Conservation (phyloP, 2,329 filamentous ascomycete species). For the Microdochium nivale region DNA sequence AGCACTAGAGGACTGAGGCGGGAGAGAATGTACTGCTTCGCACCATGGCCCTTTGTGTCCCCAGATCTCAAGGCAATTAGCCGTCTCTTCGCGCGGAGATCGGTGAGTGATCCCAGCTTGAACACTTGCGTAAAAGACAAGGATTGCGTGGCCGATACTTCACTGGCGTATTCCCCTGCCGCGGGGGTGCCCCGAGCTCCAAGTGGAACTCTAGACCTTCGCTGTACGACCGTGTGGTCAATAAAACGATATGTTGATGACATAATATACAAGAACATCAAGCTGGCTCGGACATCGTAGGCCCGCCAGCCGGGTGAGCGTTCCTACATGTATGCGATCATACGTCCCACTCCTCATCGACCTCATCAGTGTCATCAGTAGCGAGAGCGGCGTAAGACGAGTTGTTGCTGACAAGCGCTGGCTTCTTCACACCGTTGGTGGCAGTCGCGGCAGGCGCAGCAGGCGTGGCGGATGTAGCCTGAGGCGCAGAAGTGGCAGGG, state of each 20-base stretch:
- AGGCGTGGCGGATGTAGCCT: constrained; percentile 9
- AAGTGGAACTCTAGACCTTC: too few species aligned
- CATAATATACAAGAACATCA: background rate
- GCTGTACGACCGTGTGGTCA: too few species aligned
- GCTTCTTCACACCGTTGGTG: constrained; percentile 18
- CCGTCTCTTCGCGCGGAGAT: too few species aligned
- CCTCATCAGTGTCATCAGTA: constrained; percentile 19
- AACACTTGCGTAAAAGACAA: too few species aligned
- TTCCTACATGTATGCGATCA: constrained; percentile 7
- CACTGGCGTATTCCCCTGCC: too few species aligned
- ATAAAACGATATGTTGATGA: background rate
- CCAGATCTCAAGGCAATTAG: too few species aligned
- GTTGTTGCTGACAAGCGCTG: constrained; percentile 18
- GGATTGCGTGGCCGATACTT: too few species aligned
- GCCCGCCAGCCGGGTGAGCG: background rate
- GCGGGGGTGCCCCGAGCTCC: too few species aligned
- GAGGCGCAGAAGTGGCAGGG: constrained; percentile 25
- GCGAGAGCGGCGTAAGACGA: constrained; percentile 24
- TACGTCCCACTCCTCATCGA: constrained; percentile 25
- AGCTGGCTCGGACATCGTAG: background rate
- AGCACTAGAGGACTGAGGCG: too few species aligned
- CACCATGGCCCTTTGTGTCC: too few species aligned
- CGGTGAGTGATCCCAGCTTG: too few species aligned
- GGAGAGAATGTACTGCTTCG: too few species aligned
- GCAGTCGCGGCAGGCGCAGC: constrained; percentile 11